Evolutionary conservation across 192 early-diverging fungal genomes (phyloP).

Genomic region (Thamnidium elegans): DNA sequence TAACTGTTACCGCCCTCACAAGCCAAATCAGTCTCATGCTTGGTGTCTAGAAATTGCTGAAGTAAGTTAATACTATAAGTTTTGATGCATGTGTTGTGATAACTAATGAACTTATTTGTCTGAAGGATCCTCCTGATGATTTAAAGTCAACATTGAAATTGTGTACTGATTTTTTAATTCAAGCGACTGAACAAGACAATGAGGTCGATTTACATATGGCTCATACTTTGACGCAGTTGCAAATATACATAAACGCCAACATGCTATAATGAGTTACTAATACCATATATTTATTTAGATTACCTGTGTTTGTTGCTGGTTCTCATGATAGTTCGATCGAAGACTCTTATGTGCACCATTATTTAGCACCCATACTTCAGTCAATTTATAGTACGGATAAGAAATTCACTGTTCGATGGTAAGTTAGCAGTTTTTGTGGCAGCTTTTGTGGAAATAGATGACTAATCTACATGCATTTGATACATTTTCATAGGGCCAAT

Average conservation of each 20-base stretch:
- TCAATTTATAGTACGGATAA: conserved; percentile 10
- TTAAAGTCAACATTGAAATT: conserved; percentile 9
- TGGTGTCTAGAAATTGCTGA: conserved; percentile 15
- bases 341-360: conserved; percentile 11
- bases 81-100: conserved; percentile 11
- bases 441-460: neutral
- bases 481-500: conserved; percentile 5
- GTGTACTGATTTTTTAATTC: conserved; percentile 15
- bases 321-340: conserved; percentile 15
- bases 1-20: conserved; percentile 7
- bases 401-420: conserved; percentile 5
- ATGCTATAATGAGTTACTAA: conserved; percentile 16
- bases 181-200: conserved; percentile 11
- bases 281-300: conserved; percentile 18
- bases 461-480: neutral
- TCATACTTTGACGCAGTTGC: conserved; percentile 10
- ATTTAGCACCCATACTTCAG: conserved; percentile 6
- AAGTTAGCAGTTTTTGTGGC: conserved; percentile 8
- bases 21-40: conserved; percentile 9
- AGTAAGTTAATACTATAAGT: conserved; percentile 15
- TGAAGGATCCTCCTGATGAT: conserved; percentile 12
- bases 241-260: conserved; percentile 12
- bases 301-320: conserved; percentile 13
- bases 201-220: conserved; percentile 13
- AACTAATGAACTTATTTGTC: conserved; percentile 6